These are phyloP conservation scores for Phoma sp. DNA, from an alignment of 2,329 filamentous ascomycete species.

Conservation along the genomic window DNA sequence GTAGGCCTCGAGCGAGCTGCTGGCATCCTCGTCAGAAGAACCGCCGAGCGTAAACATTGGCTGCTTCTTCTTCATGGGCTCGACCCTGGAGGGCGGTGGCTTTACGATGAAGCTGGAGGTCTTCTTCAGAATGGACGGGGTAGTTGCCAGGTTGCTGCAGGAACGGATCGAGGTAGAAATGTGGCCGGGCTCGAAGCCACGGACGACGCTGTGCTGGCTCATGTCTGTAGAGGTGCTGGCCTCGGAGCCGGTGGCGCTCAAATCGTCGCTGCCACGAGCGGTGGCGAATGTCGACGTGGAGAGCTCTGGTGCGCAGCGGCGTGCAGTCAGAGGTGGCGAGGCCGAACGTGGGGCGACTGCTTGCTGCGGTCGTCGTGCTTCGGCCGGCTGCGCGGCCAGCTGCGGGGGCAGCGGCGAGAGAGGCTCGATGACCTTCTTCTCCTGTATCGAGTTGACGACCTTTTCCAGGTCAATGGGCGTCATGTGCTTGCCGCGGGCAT, in stretches of 20 bases:
- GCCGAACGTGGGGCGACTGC: conserved; percentile 44
- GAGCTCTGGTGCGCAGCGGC: conserved; percentile 63
- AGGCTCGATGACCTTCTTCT: conserved; percentile 74
- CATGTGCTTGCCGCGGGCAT: conserved; percentile 83
- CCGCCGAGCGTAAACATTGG: conserved; percentile 77
- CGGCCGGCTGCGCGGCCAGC: conserved; percentile 37
- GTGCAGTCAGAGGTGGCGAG: conserved; percentile 51
- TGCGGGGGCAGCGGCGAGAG: conserved; percentile 57
- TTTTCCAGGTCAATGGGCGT: conserved; percentile 92
- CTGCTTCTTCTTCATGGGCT: conserved; percentile 68
- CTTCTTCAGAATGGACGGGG: conserved; percentile 66
- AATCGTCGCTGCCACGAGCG: conserved; percentile 50
- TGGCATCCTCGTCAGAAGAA: conserved; percentile 85
- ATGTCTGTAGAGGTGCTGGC: conserved; percentile 69
- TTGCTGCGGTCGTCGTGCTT: conserved; percentile 17
- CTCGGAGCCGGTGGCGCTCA: conserved; percentile 60
- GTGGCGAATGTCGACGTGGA: conserved; percentile 64
- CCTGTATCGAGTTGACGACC: conserved; percentile 91
- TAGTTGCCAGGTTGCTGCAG: conserved; percentile 64
- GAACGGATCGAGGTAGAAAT: conserved; percentile 73
- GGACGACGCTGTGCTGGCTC: conserved; percentile 74
- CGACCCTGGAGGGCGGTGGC: conserved; percentile 41
- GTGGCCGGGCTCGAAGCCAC: conserved; percentile 83
- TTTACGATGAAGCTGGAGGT: conserved; percentile 42
- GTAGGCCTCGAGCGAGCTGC: conserved; percentile 72